Base-by-base conservation (phyloP, 352 stramenopile genomes). In the Aphanomyces astaci region DNA sequence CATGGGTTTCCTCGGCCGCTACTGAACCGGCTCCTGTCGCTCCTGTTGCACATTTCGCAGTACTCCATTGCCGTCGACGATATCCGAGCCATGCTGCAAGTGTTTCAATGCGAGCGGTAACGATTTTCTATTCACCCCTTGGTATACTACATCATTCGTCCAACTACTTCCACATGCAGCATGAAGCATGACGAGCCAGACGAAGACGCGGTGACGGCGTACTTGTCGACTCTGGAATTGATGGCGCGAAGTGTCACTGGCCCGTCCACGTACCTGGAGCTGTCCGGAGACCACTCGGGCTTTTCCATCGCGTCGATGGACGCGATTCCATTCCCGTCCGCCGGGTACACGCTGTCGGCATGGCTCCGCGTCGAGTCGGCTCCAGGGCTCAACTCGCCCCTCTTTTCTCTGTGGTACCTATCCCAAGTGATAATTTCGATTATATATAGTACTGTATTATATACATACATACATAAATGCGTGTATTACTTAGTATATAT, bases 321-420 rank as follows among this genome's bases (percentile, higher is more conserved):
- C 45, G 73, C 77, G 0, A 27, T 68, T 11, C 4, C 51, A 17
- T 94, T 94, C 55, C 85, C 85, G 4, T 86, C 75, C 39, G 87
- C 86, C n/a, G 85, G 83, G 27, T 92, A 94, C 73, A 94, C 85
- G 0, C 91, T 94, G 45, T 91, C 83, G 67, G 79, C 82, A 2
- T 94, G 85, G 85, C 87, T 94, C 63, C 91, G 91, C 57, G 89
- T 94, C 49, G 85, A 94, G 71, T 78, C 76, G 43, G 63, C 91
- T 10, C 84, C 84, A 0, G 82, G 91, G 45, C 77, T 84, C 32
- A 77, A 82, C 15, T 81, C 85, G 31, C 85, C 85, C 22, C 72
- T 94, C 25, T 94, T 91, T 70, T 89, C 77, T 4, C 90, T 93
- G 55, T 91, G 84, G 78, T 86, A 71, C 57, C 2, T n/a, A n/a